Evolutionary conservation across 495 filamentous ascomycete genomes (phyloP), one percentile per base, ranked within the genome.

Genomic region (Penicillium soppii): DNA sequence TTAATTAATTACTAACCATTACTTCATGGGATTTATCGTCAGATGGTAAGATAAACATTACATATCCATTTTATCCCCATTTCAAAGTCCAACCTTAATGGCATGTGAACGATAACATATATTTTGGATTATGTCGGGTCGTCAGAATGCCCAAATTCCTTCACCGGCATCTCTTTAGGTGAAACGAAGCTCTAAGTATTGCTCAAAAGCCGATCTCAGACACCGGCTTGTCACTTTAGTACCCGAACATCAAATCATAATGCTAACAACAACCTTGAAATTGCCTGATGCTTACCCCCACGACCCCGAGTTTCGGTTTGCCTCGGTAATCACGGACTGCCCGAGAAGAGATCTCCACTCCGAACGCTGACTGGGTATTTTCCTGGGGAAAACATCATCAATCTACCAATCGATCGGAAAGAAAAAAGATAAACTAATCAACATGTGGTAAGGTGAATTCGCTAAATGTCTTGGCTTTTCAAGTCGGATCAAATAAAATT

Each of bases 251-350:
- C 21, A 16, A 19, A 39, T 26, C 22, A 20, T 9, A 40, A 20
- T 27, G 12, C n/a, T 8, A 5, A 8, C 5, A 32, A 32, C 29
- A 32, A n/a, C n/a, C n/a, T n/a, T n/a, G n/a, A n/a, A n/a, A 32
- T 32, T 7, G 10, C 29, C 29, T 7, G 10, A 32, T 7, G 7
- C 7, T 4, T 2, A 16, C 47, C 47, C 47, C 47, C 47, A 50
- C 47, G 35, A 21, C 36, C 36, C 23, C 38, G 17, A 23, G 47
- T 41, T 33, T 50, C 46, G 46, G 46, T 50, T 41, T 30, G 25
- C 17, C 37, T 50, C 47, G 47, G 47, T 36, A 23, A 32, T 30
- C 10, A 43, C 26, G 23, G 41, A 25, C 5, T 30, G 16, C 8
- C 47, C 26, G 47, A 39, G 15, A 5, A 7, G 35, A n/a, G 23